Percentiles rank a stretch among this genome's conserved stretches.
These are phyloP conservation scores for Lentinula raphanica DNA, from an alignment of 768 basidiomycete genomes.

Conservation along the genomic window DNA sequence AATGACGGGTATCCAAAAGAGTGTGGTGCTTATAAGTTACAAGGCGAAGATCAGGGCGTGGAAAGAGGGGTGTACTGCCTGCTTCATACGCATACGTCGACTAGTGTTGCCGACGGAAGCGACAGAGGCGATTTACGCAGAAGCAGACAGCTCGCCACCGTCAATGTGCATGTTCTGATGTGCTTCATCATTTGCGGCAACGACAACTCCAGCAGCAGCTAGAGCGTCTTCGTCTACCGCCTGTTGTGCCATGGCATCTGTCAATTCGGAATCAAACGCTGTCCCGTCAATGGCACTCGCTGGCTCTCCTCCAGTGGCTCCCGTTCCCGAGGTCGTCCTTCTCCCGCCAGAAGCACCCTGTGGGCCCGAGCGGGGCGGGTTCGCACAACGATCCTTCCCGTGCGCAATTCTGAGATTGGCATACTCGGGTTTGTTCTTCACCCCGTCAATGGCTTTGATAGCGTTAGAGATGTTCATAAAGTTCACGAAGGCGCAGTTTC, in stretches of 20 bases:
- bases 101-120: no score
- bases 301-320: slow-evolving; percentile 9
- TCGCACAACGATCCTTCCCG: slow-evolving; percentile 94
- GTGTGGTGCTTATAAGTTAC: slow-evolving; percentile 7
- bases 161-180: slow-evolving; percentile 45
- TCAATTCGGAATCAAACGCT: slow-evolving; percentile 22
- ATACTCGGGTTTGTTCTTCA: slow-evolving; percentile 91
- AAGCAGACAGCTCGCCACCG: slow-evolving; percentile 27
- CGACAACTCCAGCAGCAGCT: slow-evolving; percentile 27
- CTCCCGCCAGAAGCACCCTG: slow-evolving; percentile 58
- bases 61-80: background rate
- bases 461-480: slow-evolving; percentile 94
- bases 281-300: slow-evolving; percentile 8
- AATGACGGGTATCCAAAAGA: slow-evolving; percentile 9
- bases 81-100: slow-evolving; percentile 4
- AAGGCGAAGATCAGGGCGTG: slow-evolving; percentile 7
- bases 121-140: slow-evolving; percentile 12
- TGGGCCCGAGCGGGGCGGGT: slow-evolving; percentile 80
- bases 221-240: slow-evolving; percentile 28
- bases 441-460: slow-evolving; percentile 95
- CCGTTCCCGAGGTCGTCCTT: slow-evolving; percentile 19
- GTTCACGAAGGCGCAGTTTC: slow-evolving; percentile 95
- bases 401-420: slow-evolving; percentile 84
- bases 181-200: slow-evolving; percentile 24
- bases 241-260: slow-evolving; percentile 32